Conservation (phyloP, 495 filamentous ascomycete species). For the Neurospora sp. region DNA sequence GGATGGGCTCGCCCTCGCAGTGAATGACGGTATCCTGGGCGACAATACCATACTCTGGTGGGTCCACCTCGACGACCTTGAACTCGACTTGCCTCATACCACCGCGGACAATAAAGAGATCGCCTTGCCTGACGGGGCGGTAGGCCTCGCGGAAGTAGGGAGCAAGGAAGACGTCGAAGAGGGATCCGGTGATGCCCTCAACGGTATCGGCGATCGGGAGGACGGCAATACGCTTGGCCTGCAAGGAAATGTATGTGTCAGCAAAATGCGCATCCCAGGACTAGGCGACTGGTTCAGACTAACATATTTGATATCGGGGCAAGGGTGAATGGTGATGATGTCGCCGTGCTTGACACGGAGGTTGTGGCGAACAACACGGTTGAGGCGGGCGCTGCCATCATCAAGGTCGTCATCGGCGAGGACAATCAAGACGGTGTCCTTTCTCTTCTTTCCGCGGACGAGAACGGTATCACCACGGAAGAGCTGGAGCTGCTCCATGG, state of each 20-base stretch:
- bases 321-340: conserved; percentile 93
- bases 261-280: not conserved
- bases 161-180: conserved; percentile 98
- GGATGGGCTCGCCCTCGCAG: conserved; percentile 96
- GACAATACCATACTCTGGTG: conserved; percentile 95
- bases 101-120: conserved; percentile 92
- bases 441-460: conserved; percentile 98
- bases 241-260: conserved; percentile 1
- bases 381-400: conserved; percentile 91
- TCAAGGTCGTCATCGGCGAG: conserved; percentile 96
- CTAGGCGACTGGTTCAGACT: conserved; percentile 23
- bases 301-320: conserved; percentile 99
- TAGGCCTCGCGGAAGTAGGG: conserved; percentile 99
- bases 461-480: conserved; percentile 97
- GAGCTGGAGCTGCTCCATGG: conserved; percentile 95
- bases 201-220: conserved; percentile 97
- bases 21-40: conserved; percentile 98
- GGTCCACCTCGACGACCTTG: conserved; percentile 98
- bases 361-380: conserved; percentile 96
- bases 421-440: conserved; percentile 96
- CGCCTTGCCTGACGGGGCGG: conserved; percentile 88
- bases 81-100: conserved; percentile 99
- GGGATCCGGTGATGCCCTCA: conserved; percentile 90
- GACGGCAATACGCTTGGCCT: conserved; percentile 98
- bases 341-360: conserved; percentile 97